Evolutionary conservation across 2,329 filamentous ascomycete genomes (phyloP), one percentile per base, ranked within the genome.

Genomic region (Neofusicoccum parvum): DNA sequence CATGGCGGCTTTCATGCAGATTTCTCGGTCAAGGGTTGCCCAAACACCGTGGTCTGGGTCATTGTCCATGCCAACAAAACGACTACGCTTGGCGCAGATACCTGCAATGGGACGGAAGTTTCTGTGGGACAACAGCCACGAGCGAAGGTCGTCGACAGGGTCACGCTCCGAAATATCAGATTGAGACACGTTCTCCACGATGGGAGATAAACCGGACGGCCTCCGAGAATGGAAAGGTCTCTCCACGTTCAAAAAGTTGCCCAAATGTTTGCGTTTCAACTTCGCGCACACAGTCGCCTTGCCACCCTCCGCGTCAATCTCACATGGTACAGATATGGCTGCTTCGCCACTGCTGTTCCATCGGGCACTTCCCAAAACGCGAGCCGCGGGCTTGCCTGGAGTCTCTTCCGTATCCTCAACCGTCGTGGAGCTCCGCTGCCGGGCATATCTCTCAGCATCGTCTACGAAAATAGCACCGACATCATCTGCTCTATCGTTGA

Each of bases 61-160:
- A 64, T 84, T 83, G 34, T 78, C 77, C 3, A 84, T 73, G 15
- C 83, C 83, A 50, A 79, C 71, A 65, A 85, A 83, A 14, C 84
- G 78, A 15, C 80, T 79, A 12, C 84, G 79, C 64, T 78, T 80
- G 4, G 78, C 79, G n/a, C 75, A 75, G 41, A 82, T 72, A 34
- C 78, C 77, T 51, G 80, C 83, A 15, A 86, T 76, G 3, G 84
- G 82, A 65, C 75, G 74, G 3, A 83, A 72, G n/a, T 80, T 72
- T 41, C 72, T 64, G 68, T 85, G 78, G 41, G 79, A 73, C 7
- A 71, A 67, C n/a, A 86, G 68, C 78, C 82, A 84, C n/a, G 76
- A 67, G 23, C 76, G 75, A 39, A 81, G 70, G 23, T 70, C 69
- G 11, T 73, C 67, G 17, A 76, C 60, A 15, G 70, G 66, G 15